A percentile compares a stretch with the other conserved stretches of the same genome.
Evolutionary conservation across 2,329 filamentous ascomycete genomes (phyloP).

Genomic region (Neonectria neomacrospora): DNA sequence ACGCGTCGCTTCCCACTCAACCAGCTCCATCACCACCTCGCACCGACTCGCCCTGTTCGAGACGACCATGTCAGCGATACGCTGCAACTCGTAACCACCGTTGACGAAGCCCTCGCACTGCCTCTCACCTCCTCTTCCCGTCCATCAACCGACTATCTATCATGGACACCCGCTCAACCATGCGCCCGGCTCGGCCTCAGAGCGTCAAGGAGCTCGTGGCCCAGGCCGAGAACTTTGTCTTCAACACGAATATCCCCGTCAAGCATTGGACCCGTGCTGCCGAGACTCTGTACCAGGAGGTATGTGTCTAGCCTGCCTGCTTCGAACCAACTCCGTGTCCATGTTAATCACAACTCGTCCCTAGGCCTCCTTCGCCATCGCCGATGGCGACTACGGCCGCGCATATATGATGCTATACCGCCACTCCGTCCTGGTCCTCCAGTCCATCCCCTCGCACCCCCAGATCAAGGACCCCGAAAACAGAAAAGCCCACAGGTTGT

Average conservation of each 20-base stretch:
- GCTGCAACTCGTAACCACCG: slow-evolving; percentile 11
- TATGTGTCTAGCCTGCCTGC: slow-evolving; percentile 49
- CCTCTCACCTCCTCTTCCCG: slow-evolving; percentile 4
- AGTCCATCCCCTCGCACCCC: slow-evolving; percentile 80
- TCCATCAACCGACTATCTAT: not conserved
- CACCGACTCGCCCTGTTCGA: not conserved
- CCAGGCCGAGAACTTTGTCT: slow-evolving; percentile 83
- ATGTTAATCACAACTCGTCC: slow-evolving; percentile 33
- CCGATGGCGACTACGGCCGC: slow-evolving; percentile 86
- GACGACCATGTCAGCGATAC: slow-evolving; percentile 26
- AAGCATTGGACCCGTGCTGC: slow-evolving; percentile 86
- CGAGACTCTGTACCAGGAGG: slow-evolving; percentile 82
- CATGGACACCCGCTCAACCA: slow-evolving; percentile 46
- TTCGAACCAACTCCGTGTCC: not conserved
- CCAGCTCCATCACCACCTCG: not conserved
- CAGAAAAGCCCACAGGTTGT: slow-evolving; percentile 67
- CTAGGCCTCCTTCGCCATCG: slow-evolving; percentile 85
- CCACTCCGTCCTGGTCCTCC: slow-evolving; percentile 85
- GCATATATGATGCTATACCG: slow-evolving; percentile 93
- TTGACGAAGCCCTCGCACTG: slow-evolving; percentile 16
- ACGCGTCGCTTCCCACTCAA: not conserved
- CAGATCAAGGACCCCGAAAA: slow-evolving; percentile 75
- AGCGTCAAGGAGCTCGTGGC: slow-evolving; percentile 81
- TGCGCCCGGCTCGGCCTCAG: slow-evolving; percentile 63
- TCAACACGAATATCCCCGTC: slow-evolving; percentile 79